Evolutionary conservation across 257 asterid species (phyloP).

Genomic region (Buddleja alternifolia): DNA sequence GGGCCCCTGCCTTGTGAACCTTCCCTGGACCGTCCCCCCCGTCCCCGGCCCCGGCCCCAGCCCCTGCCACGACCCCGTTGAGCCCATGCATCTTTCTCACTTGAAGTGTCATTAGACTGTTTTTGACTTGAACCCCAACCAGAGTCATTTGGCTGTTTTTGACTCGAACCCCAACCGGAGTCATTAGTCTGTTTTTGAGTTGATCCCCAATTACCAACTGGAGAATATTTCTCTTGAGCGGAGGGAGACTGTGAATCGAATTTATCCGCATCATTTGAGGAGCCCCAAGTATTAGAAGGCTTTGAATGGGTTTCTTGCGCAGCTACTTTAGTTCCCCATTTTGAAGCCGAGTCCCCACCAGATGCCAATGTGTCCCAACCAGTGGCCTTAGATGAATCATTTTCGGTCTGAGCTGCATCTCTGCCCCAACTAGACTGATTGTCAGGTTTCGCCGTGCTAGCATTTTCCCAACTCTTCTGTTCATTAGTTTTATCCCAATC

Average conservation of each 20-base stretch:
- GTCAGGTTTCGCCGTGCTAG: no score
- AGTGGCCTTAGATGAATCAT: conserved; percentile 27
- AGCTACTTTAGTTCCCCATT: conserved; percentile 39
- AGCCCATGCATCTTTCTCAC: conserved; percentile 33
- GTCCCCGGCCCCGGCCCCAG: conserved; percentile 49
- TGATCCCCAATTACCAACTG: conserved; percentile 37
- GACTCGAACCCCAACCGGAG: no score
- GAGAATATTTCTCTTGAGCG: conserved; percentile 33
- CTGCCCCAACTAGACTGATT: conserved; percentile 41
- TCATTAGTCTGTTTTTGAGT: conserved; percentile 38
- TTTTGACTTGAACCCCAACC: conserved; percentile 44
- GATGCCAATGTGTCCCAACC: conserved; percentile 37
- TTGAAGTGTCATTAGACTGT: conserved; percentile 21
- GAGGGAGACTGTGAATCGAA: conserved; percentile 30
- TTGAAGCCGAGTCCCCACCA: conserved; percentile 22
- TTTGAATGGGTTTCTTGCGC: conserved; percentile 31
- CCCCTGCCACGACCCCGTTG: conserved; percentile 55
- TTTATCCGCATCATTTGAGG: conserved; percentile 52
- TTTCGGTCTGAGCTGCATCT: conserved; percentile 19
- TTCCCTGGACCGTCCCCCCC: conserved; percentile 49
- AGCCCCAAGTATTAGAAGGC: conserved; percentile 44
- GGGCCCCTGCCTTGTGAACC: conserved; percentile 66
- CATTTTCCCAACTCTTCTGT: no score
- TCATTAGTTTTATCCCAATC: no score
- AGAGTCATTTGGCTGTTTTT: conserved; percentile 28